Percentiles rank a stretch among this genome's conserved stretches.
These are phyloP conservation scores for Diaporthe citri DNA, from an alignment of 2,329 filamentous ascomycete species.

Conservation along the genomic window DNA sequence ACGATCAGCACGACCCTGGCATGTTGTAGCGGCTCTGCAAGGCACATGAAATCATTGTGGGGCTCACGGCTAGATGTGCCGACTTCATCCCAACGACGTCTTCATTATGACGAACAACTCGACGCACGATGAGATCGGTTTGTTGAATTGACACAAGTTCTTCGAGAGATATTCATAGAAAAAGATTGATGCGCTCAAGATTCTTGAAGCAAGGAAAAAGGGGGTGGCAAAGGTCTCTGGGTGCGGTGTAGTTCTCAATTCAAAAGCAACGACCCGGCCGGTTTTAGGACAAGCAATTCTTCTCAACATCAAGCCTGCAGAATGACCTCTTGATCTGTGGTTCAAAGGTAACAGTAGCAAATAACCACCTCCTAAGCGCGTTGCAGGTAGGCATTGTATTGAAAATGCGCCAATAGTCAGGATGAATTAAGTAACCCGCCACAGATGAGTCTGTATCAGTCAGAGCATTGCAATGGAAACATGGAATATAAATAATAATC, in stretches of 20 bases:
- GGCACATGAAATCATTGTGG: conserved; percentile 36
- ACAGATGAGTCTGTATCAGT: too few species aligned
- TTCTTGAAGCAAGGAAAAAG: neutral
- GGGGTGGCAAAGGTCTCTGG: neutral
- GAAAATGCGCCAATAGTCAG: too few species aligned
- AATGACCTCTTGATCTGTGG: neutral
- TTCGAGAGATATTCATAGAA: neutral
- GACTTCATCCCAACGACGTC: neutral
- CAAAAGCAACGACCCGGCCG: neutral
- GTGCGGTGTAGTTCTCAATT: neutral
- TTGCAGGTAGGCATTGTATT: neutral
- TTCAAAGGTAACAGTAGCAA: neutral
- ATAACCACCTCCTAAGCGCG: neutral
- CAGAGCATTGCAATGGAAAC: neutral
- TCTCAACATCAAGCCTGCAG: neutral
- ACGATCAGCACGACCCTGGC: conserved; percentile 1
- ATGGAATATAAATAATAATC: too few species aligned
- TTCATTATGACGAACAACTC: conserved; percentile 6
- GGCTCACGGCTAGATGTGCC: neutral
- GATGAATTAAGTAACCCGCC: neutral
- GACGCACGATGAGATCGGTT: neutral
- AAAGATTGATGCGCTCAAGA: too few species aligned
- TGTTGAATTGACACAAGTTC: too few species aligned
- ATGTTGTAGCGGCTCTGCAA: neutral
- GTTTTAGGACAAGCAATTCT: neutral